Base-by-base conservation (phyloP, 129 eudicot species). In the Deinandra increscens region DNA sequence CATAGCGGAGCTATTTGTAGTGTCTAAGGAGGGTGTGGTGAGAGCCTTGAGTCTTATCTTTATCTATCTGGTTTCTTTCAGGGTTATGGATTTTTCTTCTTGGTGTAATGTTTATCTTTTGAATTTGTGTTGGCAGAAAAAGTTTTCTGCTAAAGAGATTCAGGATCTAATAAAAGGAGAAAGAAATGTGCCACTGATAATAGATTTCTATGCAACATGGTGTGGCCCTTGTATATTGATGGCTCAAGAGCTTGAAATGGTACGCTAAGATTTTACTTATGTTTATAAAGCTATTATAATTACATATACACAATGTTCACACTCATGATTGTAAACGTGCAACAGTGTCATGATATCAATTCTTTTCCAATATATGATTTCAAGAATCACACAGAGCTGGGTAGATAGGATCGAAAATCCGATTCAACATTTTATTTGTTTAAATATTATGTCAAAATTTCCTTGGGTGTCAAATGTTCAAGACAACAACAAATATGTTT, bases 191-290 rank as follows among this genome's bases (percentile, higher is more conserved):
- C 99, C 99, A 0, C 18, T 93, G 55, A 60, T 93, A n/a, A 87
- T 93, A 26, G 98, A 87, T 79, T 93, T 93, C 68, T 93, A 93
- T 48, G 97, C 98, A 0, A 89, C 96, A 23, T 91, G 97, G 97
- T 91, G 97, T 12, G 97, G 97, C 41, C 97, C 97, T 72, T 91
- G 97, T 72, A 82, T 86, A 39, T 71, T 91, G 88, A 91, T 91
- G 97, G 97, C 97, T 65, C 97, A 91, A 75, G 95, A 88, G 81
- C 88, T 91, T 66, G 97, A 91, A 88, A 91, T 80, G 96, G 97
- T 91, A 86, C 31, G 3, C 43, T 4, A 15, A 41, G 31, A 10
- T 69, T 22, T 50, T 50, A 1, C 55, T 34, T 22, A 15, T 59
- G 20, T 68, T 49, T 44, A 58, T 58, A 60, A 75, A 26, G 1